Percentiles rank a stretch among this genome's conserved stretches.
Evolutionary conservation across 345 rosid genomes (phyloP).

Genomic region (Syzygium jambos): DNA sequence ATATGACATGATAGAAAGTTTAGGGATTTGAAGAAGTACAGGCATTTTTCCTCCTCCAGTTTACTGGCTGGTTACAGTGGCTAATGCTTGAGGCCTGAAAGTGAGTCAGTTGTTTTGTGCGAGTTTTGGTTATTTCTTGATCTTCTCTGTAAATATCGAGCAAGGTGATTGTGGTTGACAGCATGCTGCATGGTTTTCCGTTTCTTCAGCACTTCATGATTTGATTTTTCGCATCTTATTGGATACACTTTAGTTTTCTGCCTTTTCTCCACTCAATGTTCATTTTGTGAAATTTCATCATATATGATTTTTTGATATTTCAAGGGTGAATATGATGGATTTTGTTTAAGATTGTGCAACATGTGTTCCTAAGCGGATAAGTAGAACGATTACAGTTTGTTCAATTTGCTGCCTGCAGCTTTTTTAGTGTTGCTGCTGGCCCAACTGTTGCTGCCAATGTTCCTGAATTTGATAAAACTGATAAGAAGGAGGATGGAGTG

Average conservation of each 20-base stretch:
- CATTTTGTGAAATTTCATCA: neutral
- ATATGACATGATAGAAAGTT: neutral
- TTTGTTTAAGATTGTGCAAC: neutral
- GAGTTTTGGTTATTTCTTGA: neutral
- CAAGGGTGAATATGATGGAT: neutral
- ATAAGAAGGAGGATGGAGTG: slow-evolving; percentile 16
- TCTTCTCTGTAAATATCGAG: neutral
- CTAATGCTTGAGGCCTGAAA: neutral
- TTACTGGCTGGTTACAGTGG: neutral
- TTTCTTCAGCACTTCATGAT: neutral
- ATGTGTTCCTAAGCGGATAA: neutral
- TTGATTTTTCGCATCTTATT: neutral
- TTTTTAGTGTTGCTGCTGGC: slow-evolving; percentile 18
- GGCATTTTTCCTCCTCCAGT: neutral
- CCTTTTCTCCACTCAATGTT: neutral
- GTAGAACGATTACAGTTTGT: neutral
- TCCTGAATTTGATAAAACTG: slow-evolving; percentile 30
- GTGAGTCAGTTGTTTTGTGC: neutral
- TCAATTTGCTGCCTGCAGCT: slow-evolving; percentile 33
- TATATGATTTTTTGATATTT: neutral
- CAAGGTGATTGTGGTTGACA: neutral
- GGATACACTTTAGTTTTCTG: neutral
- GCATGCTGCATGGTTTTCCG: neutral
- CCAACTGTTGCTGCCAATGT: slow-evolving; percentile 17
- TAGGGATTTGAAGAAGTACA: neutral